A percentile compares a stretch with the other conserved stretches of the same genome.
These are phyloP conservation scores for Fusarium lateritium DNA, from an alignment of 2,329 filamentous ascomycete species.

Conservation along the genomic window DNA sequence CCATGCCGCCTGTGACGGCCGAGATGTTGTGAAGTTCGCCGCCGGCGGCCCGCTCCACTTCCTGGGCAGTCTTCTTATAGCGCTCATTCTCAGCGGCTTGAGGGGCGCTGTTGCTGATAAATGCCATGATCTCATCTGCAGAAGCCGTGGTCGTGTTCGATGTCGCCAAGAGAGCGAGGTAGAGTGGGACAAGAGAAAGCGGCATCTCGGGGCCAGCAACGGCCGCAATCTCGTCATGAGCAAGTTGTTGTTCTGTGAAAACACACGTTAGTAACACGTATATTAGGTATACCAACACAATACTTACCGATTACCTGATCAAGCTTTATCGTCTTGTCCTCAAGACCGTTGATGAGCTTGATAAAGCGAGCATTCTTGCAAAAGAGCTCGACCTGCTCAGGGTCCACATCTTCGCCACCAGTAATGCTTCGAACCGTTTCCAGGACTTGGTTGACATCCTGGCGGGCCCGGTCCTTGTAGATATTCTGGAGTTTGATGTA, in stretches of 20 bases:
- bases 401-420: constrained; percentile 69
- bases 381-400: constrained; percentile 87
- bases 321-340: constrained; percentile 62
- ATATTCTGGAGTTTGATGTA: constrained; percentile 94
- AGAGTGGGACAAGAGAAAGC: constrained; percentile 76
- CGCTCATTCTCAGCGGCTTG: constrained; percentile 65
- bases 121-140: constrained; percentile 68
- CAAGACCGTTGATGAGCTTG: constrained; percentile 80
- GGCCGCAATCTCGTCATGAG: constrained; percentile 68
- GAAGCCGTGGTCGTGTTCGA: constrained; percentile 62
- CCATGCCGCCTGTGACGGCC: constrained; percentile 88
- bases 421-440: constrained; percentile 69
- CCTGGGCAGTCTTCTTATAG: constrained; percentile 70
- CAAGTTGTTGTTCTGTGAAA: constrained; percentile 65
- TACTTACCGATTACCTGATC: constrained; percentile 69
- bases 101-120: constrained; percentile 60
- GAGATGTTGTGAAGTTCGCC: constrained; percentile 95
- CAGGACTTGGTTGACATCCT: constrained; percentile 83
- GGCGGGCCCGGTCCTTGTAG: constrained; percentile 89
- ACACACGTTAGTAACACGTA: constrained; percentile 6
- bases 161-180: constrained; percentile 74
- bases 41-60: constrained; percentile 82
- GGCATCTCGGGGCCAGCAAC: constrained; percentile 63
- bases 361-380: constrained; percentile 97
- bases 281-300: background rate